Evolutionary conservation across 2,329 filamentous ascomycete genomes (phyloP).

Genomic region (Apiospora phragmitis): DNA sequence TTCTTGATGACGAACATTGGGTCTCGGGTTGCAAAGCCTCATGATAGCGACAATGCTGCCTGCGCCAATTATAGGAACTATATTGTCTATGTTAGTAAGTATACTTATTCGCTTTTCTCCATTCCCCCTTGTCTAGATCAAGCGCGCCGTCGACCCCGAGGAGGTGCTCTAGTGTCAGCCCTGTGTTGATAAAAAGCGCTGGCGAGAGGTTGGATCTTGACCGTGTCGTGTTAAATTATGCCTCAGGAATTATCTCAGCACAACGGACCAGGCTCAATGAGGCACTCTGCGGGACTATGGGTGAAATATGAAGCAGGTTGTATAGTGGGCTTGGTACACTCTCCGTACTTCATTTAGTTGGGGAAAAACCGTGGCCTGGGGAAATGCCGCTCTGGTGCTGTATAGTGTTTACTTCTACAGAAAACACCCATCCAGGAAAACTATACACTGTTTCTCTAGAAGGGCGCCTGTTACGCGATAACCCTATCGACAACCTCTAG

Average conservation of each 20-base stretch:
- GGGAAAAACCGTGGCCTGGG: no score
- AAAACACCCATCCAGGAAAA: background rate
- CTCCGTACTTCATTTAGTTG: background rate
- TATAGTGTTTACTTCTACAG: background rate
- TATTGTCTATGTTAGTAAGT: constrained; percentile 42
- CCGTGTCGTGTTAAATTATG: constrained; percentile 16
- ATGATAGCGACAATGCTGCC: constrained; percentile 47
- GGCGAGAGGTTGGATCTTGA: constrained; percentile 30
- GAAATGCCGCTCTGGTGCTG: background rate
- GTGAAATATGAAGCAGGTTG: background rate
- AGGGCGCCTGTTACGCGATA: background rate
- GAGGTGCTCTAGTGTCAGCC: constrained; percentile 51
- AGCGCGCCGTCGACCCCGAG: constrained; percentile 44
- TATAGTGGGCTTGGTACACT: background rate
- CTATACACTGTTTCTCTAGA: background rate
- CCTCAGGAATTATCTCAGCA: background rate
- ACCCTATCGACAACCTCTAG: background rate
- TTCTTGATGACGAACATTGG: constrained; percentile 47
- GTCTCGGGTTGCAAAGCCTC: constrained; percentile 41
- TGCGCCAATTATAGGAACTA: constrained; percentile 53
- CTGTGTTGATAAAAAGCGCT: constrained; percentile 47
- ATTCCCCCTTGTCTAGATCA: constrained; percentile 35
- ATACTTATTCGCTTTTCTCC: background rate
- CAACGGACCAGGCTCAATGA: background rate
- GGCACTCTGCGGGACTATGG: background rate